Conservation (phyloP, 2,329 filamentous ascomycete species). For the Aspergillus proliferans region DNA sequence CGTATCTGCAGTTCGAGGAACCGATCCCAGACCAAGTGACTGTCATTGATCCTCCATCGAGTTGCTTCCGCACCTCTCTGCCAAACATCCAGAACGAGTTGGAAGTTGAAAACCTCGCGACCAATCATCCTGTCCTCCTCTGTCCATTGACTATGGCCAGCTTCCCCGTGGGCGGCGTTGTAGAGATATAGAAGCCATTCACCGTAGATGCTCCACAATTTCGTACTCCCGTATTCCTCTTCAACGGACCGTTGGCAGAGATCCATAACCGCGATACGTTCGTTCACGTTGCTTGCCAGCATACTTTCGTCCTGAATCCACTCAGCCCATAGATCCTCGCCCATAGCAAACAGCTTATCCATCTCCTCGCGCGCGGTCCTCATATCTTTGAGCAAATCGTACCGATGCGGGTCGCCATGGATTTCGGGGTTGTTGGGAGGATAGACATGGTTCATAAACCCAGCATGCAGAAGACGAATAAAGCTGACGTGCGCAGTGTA, state of each 20-base stretch:
- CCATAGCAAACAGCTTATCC: conserved; percentile 57
- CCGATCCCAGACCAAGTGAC: conserved; percentile 56
- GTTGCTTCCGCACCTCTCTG: conserved; percentile 52
- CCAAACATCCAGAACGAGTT: conserved; percentile 51
- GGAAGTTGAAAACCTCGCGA: conserved; percentile 54
- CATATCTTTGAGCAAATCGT: conserved; percentile 43
- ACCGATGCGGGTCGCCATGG: conserved; percentile 39
- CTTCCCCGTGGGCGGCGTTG: conserved; percentile 43
- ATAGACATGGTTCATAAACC: conserved; percentile 43
- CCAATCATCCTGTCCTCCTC: conserved; percentile 55
- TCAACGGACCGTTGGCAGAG: conserved; percentile 54
- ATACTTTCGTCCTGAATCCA: conserved; percentile 59
- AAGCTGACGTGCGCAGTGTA: conserved; percentile 44
- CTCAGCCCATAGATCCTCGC: conserved; percentile 57
- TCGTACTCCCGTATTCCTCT: conserved; percentile 56
- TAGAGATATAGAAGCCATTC: conserved; percentile 56
- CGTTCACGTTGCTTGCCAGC: conserved; percentile 50
- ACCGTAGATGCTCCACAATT: conserved; percentile 57
- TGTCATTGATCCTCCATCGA: conserved; percentile 56
- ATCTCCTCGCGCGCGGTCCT: conserved; percentile 50
- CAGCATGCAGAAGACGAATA: conserved; percentile 42
- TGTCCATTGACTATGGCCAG: conserved; percentile 36
- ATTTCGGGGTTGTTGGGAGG: conserved; percentile 40
- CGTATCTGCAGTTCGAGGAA: conserved; percentile 51
- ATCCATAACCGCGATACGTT: conserved; percentile 54